These are phyloP conservation scores for Trichoderma asperellum DNA, from an alignment of 2,329 filamentous ascomycete genomes.

Conservation along the genomic window DNA sequence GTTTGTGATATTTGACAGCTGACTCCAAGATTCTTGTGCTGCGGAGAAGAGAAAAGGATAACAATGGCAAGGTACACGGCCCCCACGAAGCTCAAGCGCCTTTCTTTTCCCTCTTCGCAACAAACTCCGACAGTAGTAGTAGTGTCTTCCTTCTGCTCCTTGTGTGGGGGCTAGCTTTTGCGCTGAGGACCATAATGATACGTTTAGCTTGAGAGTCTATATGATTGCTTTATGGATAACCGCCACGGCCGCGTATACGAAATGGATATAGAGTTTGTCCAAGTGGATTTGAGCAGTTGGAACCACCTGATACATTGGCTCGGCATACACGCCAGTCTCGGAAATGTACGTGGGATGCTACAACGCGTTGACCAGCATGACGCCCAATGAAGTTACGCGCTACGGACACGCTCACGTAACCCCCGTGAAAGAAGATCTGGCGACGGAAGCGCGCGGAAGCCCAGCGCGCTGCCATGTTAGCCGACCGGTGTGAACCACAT, in stretches of 20 bases:
- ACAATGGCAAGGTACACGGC: slow-evolving; percentile 3
- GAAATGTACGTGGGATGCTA: neutral
- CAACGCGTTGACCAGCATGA: neutral
- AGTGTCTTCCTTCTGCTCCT: neutral
- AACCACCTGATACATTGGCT: neutral
- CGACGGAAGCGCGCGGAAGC: neutral
- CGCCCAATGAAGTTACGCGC: slow-evolving; percentile 10
- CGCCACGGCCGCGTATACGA: slow-evolving; percentile 16
- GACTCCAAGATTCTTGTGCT: neutral
- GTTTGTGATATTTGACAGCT: slow-evolving; percentile 20
- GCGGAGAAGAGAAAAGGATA: neutral
- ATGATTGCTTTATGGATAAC: slow-evolving; percentile 13
- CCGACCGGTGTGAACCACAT: slow-evolving; percentile 1
- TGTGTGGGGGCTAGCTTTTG: slow-evolving; percentile 6
- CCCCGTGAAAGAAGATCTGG: neutral
- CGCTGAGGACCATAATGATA: neutral
- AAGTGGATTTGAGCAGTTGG: neutral
- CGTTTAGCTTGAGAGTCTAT: neutral
- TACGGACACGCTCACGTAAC: neutral
- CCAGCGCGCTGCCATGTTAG: neutral
- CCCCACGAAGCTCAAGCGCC: neutral
- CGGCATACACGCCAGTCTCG: neutral
- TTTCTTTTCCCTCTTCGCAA: neutral
- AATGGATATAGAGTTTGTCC: slow-evolving; percentile 10
- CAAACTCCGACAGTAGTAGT: neutral